Evolutionary conservation across 305 asterid genomes (phyloP).

Genomic region (Coffea humblotiana): DNA sequence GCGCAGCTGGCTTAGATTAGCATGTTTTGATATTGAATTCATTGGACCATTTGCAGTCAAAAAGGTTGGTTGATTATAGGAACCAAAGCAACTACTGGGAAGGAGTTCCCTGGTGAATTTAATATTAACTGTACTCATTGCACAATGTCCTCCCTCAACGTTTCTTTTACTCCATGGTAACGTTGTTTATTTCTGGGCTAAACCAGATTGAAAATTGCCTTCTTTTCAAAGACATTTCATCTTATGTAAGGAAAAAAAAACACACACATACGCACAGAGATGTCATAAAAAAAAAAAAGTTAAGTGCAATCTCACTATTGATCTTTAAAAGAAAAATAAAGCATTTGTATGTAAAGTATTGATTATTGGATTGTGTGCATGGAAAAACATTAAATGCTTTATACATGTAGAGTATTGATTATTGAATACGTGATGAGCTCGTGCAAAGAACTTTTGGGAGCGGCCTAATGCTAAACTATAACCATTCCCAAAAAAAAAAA

Average conservation of each 20-base stretch:
- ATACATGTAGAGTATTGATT: neutral
- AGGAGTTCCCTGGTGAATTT: neutral
- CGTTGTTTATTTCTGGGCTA: neutral
- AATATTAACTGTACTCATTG: neutral
- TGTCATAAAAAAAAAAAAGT: no score
- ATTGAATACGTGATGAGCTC: neutral
- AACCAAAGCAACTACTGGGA: neutral
- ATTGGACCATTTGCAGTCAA: constrained; percentile 4
- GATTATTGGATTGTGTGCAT: neutral
- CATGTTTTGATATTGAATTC: neutral
- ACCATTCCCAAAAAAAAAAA: neutral
- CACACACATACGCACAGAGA: no score
- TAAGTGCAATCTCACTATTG: no score
- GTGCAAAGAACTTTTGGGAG: neutral
- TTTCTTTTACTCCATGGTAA: neutral
- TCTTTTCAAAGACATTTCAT: neutral
- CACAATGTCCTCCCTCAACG: neutral
- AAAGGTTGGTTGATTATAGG: neutral
- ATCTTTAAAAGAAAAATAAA: no score
- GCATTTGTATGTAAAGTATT: neutral
- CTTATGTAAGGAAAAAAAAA: neutral
- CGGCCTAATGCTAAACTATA: neutral
- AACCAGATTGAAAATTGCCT: neutral
- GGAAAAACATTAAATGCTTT: neutral
- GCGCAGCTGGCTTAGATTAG: neutral